A percentile compares a stretch with the other conserved stretches of the same genome.
These are phyloP conservation scores for Vachellia pachyceras DNA, from an alignment of 306 rosid species.

Conservation along the genomic window DNA sequence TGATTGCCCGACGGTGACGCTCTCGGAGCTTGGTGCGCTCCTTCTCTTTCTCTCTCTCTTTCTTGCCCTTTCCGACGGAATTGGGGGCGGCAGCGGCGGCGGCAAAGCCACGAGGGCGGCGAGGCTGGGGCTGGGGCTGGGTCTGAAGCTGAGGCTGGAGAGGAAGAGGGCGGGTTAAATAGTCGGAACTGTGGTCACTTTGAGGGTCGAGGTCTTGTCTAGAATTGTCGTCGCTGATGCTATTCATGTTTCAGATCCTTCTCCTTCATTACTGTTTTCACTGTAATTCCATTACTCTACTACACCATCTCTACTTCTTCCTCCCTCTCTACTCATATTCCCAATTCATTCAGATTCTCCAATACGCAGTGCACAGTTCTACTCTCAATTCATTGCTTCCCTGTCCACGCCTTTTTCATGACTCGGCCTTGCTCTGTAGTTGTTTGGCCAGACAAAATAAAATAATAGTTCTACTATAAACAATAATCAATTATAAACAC, in stretches of 20 bases:
- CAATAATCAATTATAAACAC: no score
- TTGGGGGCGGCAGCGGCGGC: conserved; percentile 50
- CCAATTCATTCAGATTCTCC: background rate
- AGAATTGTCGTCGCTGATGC: conserved; percentile 52
- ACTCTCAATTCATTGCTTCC: background rate
- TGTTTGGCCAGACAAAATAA: background rate
- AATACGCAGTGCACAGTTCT: background rate
- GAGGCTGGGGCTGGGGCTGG: conserved; percentile 67
- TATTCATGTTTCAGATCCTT: conserved; percentile 42
- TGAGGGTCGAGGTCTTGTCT: conserved; percentile 74
- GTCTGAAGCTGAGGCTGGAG: background rate
- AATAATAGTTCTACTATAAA: no score
- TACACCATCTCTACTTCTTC: background rate
- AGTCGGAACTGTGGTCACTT: conserved; percentile 73
- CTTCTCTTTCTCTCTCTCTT: conserved; percentile 94
- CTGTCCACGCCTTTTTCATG: background rate
- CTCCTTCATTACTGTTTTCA: conserved; percentile 1
- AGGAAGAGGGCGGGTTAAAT: conserved; percentile 34
- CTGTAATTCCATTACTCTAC: background rate
- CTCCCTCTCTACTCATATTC: background rate
- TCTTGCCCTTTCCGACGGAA: conserved; percentile 63
- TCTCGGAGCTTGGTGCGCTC: conserved; percentile 98
- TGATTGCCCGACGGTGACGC: conserved; percentile 96
- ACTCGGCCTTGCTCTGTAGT: background rate
- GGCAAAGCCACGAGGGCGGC: conserved; percentile 94